Evolutionary conservation across 1,139 yeast genomes (phyloP).

Genomic region (Suhomyces bribrorum): DNA sequence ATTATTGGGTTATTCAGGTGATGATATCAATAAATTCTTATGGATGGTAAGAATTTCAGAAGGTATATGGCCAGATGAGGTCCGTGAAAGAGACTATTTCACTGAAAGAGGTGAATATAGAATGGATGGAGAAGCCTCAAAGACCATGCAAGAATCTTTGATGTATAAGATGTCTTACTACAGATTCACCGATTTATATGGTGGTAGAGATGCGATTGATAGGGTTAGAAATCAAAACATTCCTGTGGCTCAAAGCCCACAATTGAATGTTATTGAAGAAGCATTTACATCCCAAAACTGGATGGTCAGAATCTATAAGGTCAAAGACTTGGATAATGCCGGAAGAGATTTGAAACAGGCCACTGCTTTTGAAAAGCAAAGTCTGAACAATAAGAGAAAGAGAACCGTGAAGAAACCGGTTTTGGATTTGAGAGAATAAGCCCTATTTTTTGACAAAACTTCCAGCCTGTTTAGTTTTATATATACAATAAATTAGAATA

Average conservation of each 20-base stretch:
- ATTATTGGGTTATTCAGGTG: slow-evolving; percentile 89
- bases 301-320: slow-evolving; percentile 93
- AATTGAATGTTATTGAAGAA: slow-evolving; percentile 82
- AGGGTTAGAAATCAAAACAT: slow-evolving; percentile 86
- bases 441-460: too few relatives aligned
- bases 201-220: slow-evolving; percentile 71
- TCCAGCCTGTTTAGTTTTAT: background rate
- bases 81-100: slow-evolving; percentile 81
- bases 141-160: slow-evolving; percentile 82
- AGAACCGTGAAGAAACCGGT: slow-evolving; percentile 55
- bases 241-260: slow-evolving; percentile 56
- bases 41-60: slow-evolving; percentile 99
- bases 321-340: slow-evolving; percentile 82
- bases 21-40: slow-evolving; percentile 92
- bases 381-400: slow-evolving; percentile 34
- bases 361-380: slow-evolving; percentile 43
- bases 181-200: slow-evolving; percentile 74
- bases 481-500: slow-evolving; percentile 1
- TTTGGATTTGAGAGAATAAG: slow-evolving; percentile 48
- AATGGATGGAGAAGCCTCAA: slow-evolving; percentile 79
- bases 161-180: slow-evolving; percentile 96
- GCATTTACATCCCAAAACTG: slow-evolving; percentile 95
- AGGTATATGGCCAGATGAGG: slow-evolving; percentile 99
- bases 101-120: slow-evolving; percentile 85
- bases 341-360: slow-evolving; percentile 72